These are phyloP conservation scores for Oryza meyeriana DNA, from an alignment of 176 grass and related monocot genomes.

Conservation along the genomic window DNA sequence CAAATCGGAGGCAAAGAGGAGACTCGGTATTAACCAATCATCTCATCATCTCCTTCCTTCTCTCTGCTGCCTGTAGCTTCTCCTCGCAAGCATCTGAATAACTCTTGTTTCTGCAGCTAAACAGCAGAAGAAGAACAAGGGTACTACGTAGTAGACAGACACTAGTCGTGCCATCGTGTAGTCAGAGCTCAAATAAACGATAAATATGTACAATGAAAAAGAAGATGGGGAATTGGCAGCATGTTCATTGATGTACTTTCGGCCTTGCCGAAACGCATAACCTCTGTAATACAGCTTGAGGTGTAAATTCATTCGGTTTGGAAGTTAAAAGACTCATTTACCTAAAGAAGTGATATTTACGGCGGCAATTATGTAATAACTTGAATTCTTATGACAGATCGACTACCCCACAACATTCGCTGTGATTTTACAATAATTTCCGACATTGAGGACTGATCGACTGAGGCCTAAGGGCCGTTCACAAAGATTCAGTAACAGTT, in stretches of 20 bases:
- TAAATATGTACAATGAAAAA: too few relatives aligned
- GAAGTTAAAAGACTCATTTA: too few relatives aligned
- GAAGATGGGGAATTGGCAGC: background rate
- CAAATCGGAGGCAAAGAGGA: conserved; percentile 69
- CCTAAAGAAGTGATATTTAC: too few relatives aligned
- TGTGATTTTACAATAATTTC: too few relatives aligned
- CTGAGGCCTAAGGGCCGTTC: too few relatives aligned
- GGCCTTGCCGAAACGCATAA: background rate
- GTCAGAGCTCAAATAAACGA: background rate
- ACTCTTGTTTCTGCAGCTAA: conserved; percentile 8
- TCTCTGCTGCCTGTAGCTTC: background rate
- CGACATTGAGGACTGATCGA: too few relatives aligned
- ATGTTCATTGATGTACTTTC: background rate
- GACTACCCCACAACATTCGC: too few relatives aligned
- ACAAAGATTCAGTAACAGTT: background rate
- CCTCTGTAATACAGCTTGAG: background rate
- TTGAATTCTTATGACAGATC: too few relatives aligned
- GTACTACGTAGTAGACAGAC: conserved; percentile 6
- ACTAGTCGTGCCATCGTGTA: background rate
- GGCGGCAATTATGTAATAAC: too few relatives aligned
- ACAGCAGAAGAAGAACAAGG: conserved; percentile 40
- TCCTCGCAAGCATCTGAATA: background rate
- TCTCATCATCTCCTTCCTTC: background rate
- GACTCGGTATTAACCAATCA: conserved; percentile 27
- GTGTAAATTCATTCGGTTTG: background rate